Base-by-base conservation (phyloP, 495 filamentous ascomycete species). In the Penicillium lividum region DNA sequence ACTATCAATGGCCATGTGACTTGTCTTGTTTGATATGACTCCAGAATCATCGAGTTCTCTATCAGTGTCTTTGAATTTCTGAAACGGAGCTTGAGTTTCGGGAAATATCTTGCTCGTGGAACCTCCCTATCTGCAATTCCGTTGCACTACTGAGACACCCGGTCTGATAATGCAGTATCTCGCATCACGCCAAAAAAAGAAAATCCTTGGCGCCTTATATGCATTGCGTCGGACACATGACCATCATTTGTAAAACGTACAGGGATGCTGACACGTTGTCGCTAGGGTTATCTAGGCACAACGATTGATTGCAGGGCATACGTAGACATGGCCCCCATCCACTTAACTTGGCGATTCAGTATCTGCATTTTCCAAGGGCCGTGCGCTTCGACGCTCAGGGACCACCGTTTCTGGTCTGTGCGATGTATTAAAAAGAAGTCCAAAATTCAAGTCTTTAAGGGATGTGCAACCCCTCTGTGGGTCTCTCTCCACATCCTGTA, bases 201-300 rank as follows among this genome's bases (percentile, higher is more conserved):
- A 31, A 50, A 47, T 48, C 31, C 28, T 43, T 36, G 44, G 43
- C 43, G 40, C 44, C 53, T 30, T 18, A 29, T 36, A 16, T 54
- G 61, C 53, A 51, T 51, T 49, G 27, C 40, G 34, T 28, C 29
- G 49, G 31, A 54, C 61, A 60, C 61, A 59, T 64, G 61, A 64
- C 53, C 45, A 40, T 28, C 31, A 15, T 28, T 54, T 47, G 42
- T 42, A 51, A 22, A 22, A 51, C 43, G 29, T 58, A 51, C 58
- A 64, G 62, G 62, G 51, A 60, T 52, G 33, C 30, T 42, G 56
- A 59, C 56, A 63, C 60, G 53, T 57, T 63, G 38, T 54, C 53
- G 45, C 48, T 30, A 51, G 36, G 57, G 48, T 36, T 43, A 43
- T 46, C 45, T 57, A 42, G 31, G 34, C 28, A 47, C 45, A 29